Conservation (phyloP, 768 basidiomycete genomes). For the Paxillus involutus region DNA sequence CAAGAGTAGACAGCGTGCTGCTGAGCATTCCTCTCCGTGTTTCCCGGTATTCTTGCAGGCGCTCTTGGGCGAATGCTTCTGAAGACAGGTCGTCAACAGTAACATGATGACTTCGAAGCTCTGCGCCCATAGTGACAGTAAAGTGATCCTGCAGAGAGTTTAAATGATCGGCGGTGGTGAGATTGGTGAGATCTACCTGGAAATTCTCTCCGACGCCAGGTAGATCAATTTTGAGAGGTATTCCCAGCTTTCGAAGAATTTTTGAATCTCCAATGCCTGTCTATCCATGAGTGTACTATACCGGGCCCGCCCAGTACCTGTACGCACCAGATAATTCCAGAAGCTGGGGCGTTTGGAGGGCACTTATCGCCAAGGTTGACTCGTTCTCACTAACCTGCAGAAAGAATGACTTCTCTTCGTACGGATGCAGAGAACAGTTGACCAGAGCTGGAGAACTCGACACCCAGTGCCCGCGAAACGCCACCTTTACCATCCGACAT, state of each 20-base stretch:
- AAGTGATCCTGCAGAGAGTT: constrained; percentile 11
- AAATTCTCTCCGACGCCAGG: constrained; percentile 39
- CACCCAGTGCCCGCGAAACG: constrained; percentile 13
- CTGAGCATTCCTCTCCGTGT: constrained; percentile 10
- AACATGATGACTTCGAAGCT: constrained; percentile 8
- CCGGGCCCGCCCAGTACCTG: too few relatives aligned
- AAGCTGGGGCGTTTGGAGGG: constrained; percentile 35
- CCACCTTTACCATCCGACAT: constrained; percentile 5
- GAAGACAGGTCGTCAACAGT: constrained; percentile 14
- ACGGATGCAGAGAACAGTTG: constrained; percentile 15
- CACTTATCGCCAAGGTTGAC: constrained; percentile 9
- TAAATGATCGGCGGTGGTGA: background rate
- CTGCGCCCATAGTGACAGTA: constrained; percentile 12
- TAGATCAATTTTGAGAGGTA: constrained; percentile 31
- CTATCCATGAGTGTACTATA: background rate
- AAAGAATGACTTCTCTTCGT: constrained; percentile 20
- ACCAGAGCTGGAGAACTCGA: constrained; percentile 20
- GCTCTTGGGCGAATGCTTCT: constrained; percentile 5
- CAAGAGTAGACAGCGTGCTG: constrained; percentile 15
- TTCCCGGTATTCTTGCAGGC: constrained; percentile 10
- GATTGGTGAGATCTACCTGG: constrained; percentile 11
- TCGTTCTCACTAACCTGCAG: constrained; percentile 9
- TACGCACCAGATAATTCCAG: constrained; percentile 31
- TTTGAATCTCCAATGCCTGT: constrained; percentile 13
- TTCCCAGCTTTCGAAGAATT: constrained; percentile 11